phyloP scores from a whole-genome alignment of 306 rosid genomes.

The Glycine soja region DNA sequence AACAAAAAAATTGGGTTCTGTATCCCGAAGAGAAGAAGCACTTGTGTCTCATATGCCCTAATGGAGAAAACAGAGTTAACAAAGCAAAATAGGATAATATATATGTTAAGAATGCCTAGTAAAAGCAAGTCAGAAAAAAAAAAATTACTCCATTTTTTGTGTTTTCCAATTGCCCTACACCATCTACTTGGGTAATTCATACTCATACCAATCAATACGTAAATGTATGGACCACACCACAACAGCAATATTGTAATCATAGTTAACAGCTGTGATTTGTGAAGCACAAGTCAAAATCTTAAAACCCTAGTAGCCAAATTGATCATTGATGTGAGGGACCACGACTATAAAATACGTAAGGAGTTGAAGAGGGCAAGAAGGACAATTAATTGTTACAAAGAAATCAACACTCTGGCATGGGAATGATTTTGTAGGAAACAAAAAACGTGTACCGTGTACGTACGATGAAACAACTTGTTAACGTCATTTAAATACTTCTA shows the following conservation, averaged over 20 bases:
- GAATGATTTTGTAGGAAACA: background rate
- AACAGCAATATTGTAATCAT: background rate
- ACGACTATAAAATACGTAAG: background rate
- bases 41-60: no score
- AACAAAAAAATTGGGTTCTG: no score
- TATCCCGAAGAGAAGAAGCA: no score
- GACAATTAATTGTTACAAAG: background rate
- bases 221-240: background rate
- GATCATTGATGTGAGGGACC: slow-evolving; percentile 30
- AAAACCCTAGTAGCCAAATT: background rate
- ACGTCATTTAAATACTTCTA: background rate
- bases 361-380: background rate
- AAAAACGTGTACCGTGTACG: background rate
- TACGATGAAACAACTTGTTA: background rate
- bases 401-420: background rate
- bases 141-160: no score
- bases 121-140: no score
- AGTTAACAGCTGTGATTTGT: background rate
- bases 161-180: no score
- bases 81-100: no score
- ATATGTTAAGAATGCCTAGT: no score
- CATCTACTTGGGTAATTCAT: no score
- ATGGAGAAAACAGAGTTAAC: no score
- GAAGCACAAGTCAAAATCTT: slow-evolving; percentile 24
- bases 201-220: no score